Conservation (phyloP, 805 yeast species). For the Kluyveromyces siamensis region DNA sequence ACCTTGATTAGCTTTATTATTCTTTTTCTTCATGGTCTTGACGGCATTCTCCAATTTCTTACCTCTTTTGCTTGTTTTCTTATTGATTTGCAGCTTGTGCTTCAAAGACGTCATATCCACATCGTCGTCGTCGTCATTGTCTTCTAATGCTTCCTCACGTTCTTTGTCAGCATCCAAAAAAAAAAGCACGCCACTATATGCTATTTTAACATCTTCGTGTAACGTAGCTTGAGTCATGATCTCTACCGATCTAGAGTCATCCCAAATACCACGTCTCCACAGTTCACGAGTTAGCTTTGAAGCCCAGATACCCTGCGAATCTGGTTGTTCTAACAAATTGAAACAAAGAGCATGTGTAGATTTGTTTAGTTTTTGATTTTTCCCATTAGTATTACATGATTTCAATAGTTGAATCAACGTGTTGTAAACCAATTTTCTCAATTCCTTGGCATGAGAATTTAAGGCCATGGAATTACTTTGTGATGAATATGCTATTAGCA, state of each 20-base stretch:
- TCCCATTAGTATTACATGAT: constrained; percentile 77
- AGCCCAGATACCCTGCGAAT: constrained; percentile 90
- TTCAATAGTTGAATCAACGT: constrained; percentile 73
- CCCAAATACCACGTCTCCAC: constrained; percentile 99
- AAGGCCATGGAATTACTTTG: constrained; percentile 35
- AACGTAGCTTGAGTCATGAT: constrained; percentile 93
- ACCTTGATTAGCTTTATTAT: constrained; percentile 36
- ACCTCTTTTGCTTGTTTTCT: constrained; percentile 70
- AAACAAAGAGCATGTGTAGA: constrained; percentile 89
- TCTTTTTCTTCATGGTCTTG: constrained; percentile 58
- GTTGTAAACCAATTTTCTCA: constrained; percentile 74
- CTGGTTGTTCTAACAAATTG: constrained; percentile 71
- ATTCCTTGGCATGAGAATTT: constrained; percentile 62
- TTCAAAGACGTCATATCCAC: constrained; percentile 63
- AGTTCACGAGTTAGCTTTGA: constrained; percentile 88
- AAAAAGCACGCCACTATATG: constrained; percentile 82
- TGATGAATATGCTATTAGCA: constrained; percentile 57
- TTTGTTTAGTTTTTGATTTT: constrained; percentile 80
- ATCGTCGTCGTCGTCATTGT: constrained; percentile 58
- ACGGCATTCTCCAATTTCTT: constrained; percentile 72
- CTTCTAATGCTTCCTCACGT: constrained; percentile 67
- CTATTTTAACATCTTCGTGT: constrained; percentile 78
- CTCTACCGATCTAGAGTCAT: constrained; percentile 93
- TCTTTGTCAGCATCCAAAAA: constrained; percentile 89
- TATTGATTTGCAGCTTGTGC: constrained; percentile 78